Base-by-base conservation (phyloP, 2,329 filamentous ascomycete genomes). In the Leptographium lundbergii region DNA sequence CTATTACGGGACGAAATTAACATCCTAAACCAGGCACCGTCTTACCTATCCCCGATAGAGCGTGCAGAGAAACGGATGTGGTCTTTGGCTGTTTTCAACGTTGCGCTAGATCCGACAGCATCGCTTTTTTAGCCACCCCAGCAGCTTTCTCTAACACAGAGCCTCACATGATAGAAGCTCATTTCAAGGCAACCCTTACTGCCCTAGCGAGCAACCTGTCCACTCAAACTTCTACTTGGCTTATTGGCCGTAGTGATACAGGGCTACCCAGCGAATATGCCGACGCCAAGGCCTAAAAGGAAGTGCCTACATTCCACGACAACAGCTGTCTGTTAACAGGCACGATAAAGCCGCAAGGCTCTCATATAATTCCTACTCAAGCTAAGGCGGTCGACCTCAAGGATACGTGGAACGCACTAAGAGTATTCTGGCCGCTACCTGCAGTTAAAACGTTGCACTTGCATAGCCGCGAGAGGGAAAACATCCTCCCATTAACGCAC, bases 281-380 rank as follows among this genome's bases (percentile, higher is more conserved):
- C 13, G 57, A 55, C 25, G 29, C 6, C 13, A 50, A 54, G 24
- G 57, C 57, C 10, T 52, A 59, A 36, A 34, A 17, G 7, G 45
- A 42, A 2, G 57, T 56, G 51, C 57, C 53, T 14, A 9, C 6
- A 13, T 55, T 42, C 36, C 45, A 56, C 45, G 17, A 54, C 52
- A 45, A 56, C 2, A 42, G 53, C n/a, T 59, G 57, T 24, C 17
- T 59, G 6, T 53, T 59, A 13, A 52, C 54, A 27, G 54, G 54
- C 7, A 27, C 24, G 7, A 47, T 47, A 5, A 56, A 56, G 39
- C 54, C 54, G 7, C 54, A 56, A n/a, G 54, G 54, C 10, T 36
- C 54, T n/a, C 54, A 47, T 36, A 56, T 56, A 2, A 24, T 56
- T 5, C 54, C 54, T 9, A 36, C 47, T 5, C 22, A 22, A 19